Percentiles rank a stretch among this genome's conserved stretches.
These are phyloP conservation scores for Cerrena zonata DNA, from an alignment of 1,284 basidiomycete genomes.

Conservation along the genomic window DNA sequence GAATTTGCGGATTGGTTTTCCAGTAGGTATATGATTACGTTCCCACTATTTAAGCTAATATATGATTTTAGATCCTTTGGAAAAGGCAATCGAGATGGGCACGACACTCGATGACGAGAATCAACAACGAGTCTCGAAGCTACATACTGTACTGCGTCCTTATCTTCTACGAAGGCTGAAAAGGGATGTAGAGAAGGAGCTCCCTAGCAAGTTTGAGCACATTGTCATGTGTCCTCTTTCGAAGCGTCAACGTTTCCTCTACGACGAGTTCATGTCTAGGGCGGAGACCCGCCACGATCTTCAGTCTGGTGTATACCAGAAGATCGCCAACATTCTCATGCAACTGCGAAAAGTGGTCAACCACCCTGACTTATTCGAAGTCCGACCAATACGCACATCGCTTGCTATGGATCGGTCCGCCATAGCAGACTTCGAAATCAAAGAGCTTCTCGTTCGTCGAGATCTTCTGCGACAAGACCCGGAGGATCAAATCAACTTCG, in stretches of 20 bases:
- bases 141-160: conserved; percentile 89
- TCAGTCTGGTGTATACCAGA: conserved; percentile 79
- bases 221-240: conserved; percentile 88
- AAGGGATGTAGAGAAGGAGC: conserved; percentile 91
- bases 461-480: conserved; percentile 50
- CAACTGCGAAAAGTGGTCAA: conserved; percentile 94
- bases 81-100: conserved; percentile 89
- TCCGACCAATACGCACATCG: conserved; percentile 87
- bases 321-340: conserved; percentile 97
- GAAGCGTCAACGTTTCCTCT: conserved; percentile 91
- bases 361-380: conserved; percentile 93
- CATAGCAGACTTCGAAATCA: conserved; percentile 81
- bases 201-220: conserved; percentile 94
- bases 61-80: conserved; percentile 88
- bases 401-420: conserved; percentile 83
- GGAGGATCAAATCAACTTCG: conserved; percentile 53
- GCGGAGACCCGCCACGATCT: conserved; percentile 84
- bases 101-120: conserved; percentile 78
- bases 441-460: conserved; percentile 79
- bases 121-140: conserved; percentile 79
- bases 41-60: conserved; percentile 8
- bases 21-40: conserved; percentile 48
- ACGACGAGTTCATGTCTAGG: conserved; percentile 97
- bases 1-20: conserved; percentile 98
- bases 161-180: conserved; percentile 93